These are phyloP conservation scores for Amanita rimosa DNA, from an alignment of 768 basidiomycete species.

Conservation along the genomic window DNA sequence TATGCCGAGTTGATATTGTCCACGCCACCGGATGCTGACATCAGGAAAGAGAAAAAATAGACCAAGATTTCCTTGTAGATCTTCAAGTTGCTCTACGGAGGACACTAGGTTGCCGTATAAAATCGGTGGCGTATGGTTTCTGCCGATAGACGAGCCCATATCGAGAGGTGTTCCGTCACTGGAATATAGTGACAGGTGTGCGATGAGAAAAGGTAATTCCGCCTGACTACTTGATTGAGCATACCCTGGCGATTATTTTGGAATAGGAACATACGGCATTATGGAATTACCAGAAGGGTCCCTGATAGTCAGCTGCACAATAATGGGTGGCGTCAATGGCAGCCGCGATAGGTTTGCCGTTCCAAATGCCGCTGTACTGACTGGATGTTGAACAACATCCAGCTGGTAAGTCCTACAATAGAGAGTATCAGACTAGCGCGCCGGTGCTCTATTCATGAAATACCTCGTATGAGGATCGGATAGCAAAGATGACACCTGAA, in stretches of 20 bases:
- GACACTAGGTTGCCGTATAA: slow-evolving; percentile 84
- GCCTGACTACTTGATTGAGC: slow-evolving; percentile 41
- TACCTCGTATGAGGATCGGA: slow-evolving; percentile 45
- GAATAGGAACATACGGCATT: slow-evolving; percentile 54
- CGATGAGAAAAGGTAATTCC: slow-evolving; percentile 82
- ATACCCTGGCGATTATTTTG: not conserved
- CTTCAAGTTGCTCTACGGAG: slow-evolving; percentile 67
- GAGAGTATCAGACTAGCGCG: not conserved
- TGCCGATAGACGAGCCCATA: slow-evolving; percentile 45
- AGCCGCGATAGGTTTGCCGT: slow-evolving; percentile 63
- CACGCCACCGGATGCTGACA: slow-evolving; percentile 73
- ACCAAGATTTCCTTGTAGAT: slow-evolving; percentile 72
- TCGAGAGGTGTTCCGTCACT: slow-evolving; percentile 60
- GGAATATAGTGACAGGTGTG: slow-evolving; percentile 67
- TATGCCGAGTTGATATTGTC: slow-evolving; percentile 65
- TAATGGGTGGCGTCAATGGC: slow-evolving; percentile 74
- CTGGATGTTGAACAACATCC: slow-evolving; percentile 79
- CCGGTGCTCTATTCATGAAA: slow-evolving; percentile 7
- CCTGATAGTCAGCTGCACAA: slow-evolving; percentile 68
- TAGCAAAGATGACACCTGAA: slow-evolving; percentile 49
- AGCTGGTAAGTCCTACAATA: slow-evolving; percentile 57
- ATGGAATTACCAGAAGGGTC: slow-evolving; percentile 62
- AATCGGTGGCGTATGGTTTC: slow-evolving; percentile 40
- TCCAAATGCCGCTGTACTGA: slow-evolving; percentile 74
- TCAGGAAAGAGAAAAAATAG: slow-evolving; percentile 88